Conservation (phyloP, 176 grass and related monocot genomes). For the Hordeum marinum region DNA sequence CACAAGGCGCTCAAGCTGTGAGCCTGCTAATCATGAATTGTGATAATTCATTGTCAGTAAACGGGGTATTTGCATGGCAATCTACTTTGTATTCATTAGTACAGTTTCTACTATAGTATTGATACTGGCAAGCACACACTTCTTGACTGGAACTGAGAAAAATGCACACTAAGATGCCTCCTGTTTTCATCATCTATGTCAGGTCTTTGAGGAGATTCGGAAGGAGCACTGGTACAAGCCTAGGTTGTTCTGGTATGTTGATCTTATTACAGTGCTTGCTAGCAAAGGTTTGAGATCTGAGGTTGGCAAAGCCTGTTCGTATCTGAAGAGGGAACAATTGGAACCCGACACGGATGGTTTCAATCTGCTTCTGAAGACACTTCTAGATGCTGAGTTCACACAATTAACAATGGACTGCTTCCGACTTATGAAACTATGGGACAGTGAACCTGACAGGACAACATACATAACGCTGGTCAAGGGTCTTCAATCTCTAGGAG, state of each 20-base stretch:
- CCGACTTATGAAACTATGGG: slow-evolving; percentile 81
- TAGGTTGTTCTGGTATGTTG: slow-evolving; percentile 50
- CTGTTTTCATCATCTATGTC: slow-evolving; percentile 25
- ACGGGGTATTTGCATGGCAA: not conserved
- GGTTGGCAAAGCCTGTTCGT: slow-evolving; percentile 53
- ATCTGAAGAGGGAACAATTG: slow-evolving; percentile 63
- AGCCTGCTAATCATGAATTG: not conserved
- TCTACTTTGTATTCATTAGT: not conserved
- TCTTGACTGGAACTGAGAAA: slow-evolving; percentile 25
- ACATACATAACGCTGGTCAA: slow-evolving; percentile 60
- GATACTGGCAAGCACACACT: slow-evolving; percentile 15
- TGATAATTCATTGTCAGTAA: not conserved
- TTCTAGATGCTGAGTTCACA: slow-evolving; percentile 54
- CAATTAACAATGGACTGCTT: slow-evolving; percentile 69
- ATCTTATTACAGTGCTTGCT: slow-evolving; percentile 68
- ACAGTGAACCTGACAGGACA: slow-evolving; percentile 60
- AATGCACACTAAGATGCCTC: slow-evolving; percentile 26
- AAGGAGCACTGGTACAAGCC: slow-evolving; percentile 90
- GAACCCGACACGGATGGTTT: slow-evolving; percentile 68
- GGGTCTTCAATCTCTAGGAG: slow-evolving; percentile 58
- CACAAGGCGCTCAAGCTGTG: not conserved
- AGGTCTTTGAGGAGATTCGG: slow-evolving; percentile 83
- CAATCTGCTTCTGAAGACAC: slow-evolving; percentile 57
- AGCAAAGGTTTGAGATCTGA: slow-evolving; percentile 44
- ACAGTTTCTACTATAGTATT: not conserved